Evolutionary conservation across 768 basidiomycete species (phyloP).

Genomic region (Auriscalpium microsporum): DNA sequence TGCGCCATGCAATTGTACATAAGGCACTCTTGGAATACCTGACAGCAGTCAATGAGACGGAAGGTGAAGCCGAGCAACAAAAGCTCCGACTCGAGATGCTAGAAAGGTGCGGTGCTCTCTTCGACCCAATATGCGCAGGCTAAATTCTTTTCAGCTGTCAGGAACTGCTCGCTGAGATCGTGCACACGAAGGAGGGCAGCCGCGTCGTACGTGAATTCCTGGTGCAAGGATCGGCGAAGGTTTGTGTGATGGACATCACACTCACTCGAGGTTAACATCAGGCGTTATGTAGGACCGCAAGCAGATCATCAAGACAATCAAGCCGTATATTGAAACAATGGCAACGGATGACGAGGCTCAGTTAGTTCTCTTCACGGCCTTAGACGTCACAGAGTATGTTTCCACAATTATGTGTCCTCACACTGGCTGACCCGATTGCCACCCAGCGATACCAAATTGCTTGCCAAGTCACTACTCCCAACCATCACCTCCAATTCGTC

Average conservation of each 20-base stretch:
- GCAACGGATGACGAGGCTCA: constrained; percentile 87
- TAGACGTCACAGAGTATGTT: constrained; percentile 82
- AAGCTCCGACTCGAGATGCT: constrained; percentile 74
- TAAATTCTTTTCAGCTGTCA: constrained; percentile 46
- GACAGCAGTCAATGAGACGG: constrained; percentile 43
- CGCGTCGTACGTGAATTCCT: constrained; percentile 81
- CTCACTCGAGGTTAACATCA: not conserved
- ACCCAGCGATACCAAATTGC: constrained; percentile 81
- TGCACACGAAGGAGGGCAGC: constrained; percentile 89
- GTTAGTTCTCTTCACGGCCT: constrained; percentile 78
- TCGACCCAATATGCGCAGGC: not conserved
- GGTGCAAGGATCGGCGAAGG: constrained; percentile 77
- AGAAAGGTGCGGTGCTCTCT: constrained; percentile 49
- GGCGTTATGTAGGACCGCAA: constrained; percentile 64
- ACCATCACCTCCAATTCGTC: constrained; percentile 54
- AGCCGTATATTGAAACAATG: constrained; percentile 85
- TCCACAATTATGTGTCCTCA: not conserved
- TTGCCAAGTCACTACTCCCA: constrained; percentile 68
- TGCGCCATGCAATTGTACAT: constrained; percentile 84
- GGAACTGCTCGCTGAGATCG: constrained; percentile 84
- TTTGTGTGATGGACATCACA: constrained; percentile 18
- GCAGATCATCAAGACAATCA: constrained; percentile 81
- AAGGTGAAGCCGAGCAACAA: constrained; percentile 61
- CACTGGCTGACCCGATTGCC: not conserved
- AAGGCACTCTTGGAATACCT: constrained; percentile 84